Conservation (phyloP, 306 rosid species). For the Malus domestica region ASM211411v1 NC_041803.1:18875001-18875500, state of each 20-base stretch:
- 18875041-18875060: too few relatives aligned
- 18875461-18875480: conserved; percentile 56
- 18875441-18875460: conserved; percentile 58
- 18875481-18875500: conserved; percentile 49
- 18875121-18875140: background rate
- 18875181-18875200: background rate
- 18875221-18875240: background rate
- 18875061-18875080: too few relatives aligned
- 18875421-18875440: conserved; percentile 35
- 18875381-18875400: conserved; percentile 33
- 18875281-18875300: conserved; percentile 4
- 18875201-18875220: too few relatives aligned
- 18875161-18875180: background rate
- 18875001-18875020: too few relatives aligned
- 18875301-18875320: conserved; percentile 7
- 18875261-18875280: background rate
- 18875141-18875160: background rate
- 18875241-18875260: background rate
- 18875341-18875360: conserved; percentile 21
- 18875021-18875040: too few relatives aligned
- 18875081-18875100: background rate
- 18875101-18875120: background rate
- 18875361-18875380: conserved; percentile 36
- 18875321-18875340: conserved; percentile 16
- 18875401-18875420: conserved; percentile 20